Evolutionary conservation across 2,329 filamentous ascomycete species (phyloP).

Genomic region (Immersiporthe knoxdaviesiana): DNA sequence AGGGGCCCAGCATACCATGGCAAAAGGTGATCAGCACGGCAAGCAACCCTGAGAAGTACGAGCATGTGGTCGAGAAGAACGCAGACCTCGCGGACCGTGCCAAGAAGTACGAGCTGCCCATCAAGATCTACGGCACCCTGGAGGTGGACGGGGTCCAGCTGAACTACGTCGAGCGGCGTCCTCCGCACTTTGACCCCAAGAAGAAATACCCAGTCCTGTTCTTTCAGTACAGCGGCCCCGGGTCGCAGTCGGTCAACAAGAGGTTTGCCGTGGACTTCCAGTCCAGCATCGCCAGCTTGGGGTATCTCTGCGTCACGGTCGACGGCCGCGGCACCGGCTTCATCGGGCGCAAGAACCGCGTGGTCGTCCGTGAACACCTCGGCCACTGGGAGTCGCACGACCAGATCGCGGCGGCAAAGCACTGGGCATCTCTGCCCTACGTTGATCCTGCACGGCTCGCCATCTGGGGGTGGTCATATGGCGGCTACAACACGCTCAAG

Average conservation of each 20-base stretch:
- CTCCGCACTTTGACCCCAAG: conserved; percentile 81
- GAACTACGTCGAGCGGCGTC: conserved; percentile 80
- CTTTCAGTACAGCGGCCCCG: conserved; percentile 90
- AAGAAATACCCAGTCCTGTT: conserved; percentile 94
- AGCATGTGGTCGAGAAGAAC: conserved; percentile 80
- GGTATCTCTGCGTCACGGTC: conserved; percentile 93
- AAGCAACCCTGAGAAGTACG: conserved; percentile 64
- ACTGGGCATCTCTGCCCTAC: conserved; percentile 80
- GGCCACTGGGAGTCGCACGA: conserved; percentile 85
- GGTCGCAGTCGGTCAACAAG: conserved; percentile 86
- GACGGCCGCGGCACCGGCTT: conserved; percentile 93
- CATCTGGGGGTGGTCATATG: conserved; percentile 99
- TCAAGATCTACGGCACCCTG: conserved; percentile 80
- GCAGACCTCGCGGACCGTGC: conserved; percentile 68
- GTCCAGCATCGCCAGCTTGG: conserved; percentile 81
- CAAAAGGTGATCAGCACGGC: conserved; percentile 89
- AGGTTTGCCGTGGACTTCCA: conserved; percentile 87
- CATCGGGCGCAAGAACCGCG: conserved; percentile 81
- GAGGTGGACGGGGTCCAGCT: conserved; percentile 72
- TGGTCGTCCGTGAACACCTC: conserved; percentile 79
- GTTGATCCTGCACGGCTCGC: conserved; percentile 81
- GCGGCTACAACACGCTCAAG: conserved; percentile 93
- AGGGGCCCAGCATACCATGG: conserved; percentile 84
- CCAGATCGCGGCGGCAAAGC: conserved; percentile 87
- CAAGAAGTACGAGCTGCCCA: conserved; percentile 77